These are phyloP conservation scores for Escallonia herrerae DNA, from an alignment of 129 eudicot genomes.

Conservation along the genomic window DNA sequence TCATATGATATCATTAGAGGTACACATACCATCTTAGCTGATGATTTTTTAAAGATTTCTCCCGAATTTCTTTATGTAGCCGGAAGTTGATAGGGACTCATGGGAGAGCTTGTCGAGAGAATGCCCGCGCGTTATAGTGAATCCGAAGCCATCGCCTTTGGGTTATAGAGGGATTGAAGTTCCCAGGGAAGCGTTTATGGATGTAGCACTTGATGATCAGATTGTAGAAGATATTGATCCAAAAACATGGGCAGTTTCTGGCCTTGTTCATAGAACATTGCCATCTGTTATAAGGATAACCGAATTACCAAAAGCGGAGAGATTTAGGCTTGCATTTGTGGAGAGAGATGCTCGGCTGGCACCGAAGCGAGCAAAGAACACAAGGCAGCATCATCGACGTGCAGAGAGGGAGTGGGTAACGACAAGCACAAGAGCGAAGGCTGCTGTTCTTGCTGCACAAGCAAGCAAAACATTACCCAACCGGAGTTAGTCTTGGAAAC, in stretches of 20 bases:
- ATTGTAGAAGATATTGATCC: constrained; percentile 67
- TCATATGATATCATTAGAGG: neutral
- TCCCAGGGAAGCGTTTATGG: constrained; percentile 55
- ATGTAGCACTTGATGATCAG: constrained; percentile 48
- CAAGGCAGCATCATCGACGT: constrained; percentile 81
- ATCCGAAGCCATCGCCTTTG: constrained; percentile 75
- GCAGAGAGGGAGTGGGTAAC: constrained; percentile 68
- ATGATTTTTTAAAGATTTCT: neutral
- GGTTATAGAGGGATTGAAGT: constrained; percentile 57
- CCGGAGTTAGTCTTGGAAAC: constrained; percentile 12
- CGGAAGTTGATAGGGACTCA: constrained; percentile 73
- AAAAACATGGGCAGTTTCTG: constrained; percentile 58
- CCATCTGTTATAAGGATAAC: constrained; percentile 20
- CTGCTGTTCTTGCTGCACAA: constrained; percentile 66
- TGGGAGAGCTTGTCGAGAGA: constrained; percentile 49
- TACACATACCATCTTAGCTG: too few species aligned
- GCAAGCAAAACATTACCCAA: constrained; percentile 48
- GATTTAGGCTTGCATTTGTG: constrained; percentile 81
- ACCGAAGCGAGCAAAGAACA: constrained; percentile 92
- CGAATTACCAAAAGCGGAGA: constrained; percentile 79
- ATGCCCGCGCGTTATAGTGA: constrained; percentile 76
- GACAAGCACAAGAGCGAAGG: constrained; percentile 55
- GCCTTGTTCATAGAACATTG: constrained; percentile 17
- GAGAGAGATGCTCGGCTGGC: constrained; percentile 92
- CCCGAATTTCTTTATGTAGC: constrained; percentile 37